These are phyloP conservation scores for Chlorella vulgaris DNA, from an alignment of 139 green algal species.

Conservation along the genomic window DNA sequence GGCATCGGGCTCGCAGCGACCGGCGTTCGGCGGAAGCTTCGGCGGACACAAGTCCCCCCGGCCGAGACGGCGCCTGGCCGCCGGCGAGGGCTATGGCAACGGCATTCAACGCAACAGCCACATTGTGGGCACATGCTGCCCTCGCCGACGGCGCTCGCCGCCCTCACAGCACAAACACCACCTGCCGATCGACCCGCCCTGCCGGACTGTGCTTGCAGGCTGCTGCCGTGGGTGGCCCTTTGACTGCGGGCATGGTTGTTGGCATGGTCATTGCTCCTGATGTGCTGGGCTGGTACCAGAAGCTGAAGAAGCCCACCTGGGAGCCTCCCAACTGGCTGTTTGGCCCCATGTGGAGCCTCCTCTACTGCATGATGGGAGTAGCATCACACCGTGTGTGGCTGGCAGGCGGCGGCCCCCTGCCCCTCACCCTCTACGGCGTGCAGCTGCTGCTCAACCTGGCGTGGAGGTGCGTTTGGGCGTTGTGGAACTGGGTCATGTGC, in stretches of 20 bases:
- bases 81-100: too few relatives aligned
- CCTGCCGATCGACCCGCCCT: background rate
- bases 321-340: constrained; percentile 59
- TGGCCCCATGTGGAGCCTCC: constrained; percentile 33
- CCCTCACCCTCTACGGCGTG: constrained; percentile 39
- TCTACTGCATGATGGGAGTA: constrained; percentile 44
- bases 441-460: constrained; percentile 47
- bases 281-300: constrained; percentile 54
- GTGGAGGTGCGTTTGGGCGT: constrained; percentile 48
- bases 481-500: too few relatives aligned
- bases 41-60: too few relatives aligned
- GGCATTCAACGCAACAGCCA: too few relatives aligned
- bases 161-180: background rate
- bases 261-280: constrained; percentile 42
- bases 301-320: constrained; percentile 35
- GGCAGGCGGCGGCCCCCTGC: constrained; percentile 31
- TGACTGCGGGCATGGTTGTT: constrained; percentile 40
- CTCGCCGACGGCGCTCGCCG: too few relatives aligned
- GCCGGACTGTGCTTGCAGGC: constrained; percentile 29
- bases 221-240: constrained; percentile 39
- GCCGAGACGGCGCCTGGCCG: too few relatives aligned
- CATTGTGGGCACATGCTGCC: too few relatives aligned
- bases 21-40: too few relatives aligned
- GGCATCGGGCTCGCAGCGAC: too few relatives aligned
- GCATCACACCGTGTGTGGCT: constrained; percentile 45